Conservation (phyloP, 139 green algal species). For the Chlorella sp. region DNA sequence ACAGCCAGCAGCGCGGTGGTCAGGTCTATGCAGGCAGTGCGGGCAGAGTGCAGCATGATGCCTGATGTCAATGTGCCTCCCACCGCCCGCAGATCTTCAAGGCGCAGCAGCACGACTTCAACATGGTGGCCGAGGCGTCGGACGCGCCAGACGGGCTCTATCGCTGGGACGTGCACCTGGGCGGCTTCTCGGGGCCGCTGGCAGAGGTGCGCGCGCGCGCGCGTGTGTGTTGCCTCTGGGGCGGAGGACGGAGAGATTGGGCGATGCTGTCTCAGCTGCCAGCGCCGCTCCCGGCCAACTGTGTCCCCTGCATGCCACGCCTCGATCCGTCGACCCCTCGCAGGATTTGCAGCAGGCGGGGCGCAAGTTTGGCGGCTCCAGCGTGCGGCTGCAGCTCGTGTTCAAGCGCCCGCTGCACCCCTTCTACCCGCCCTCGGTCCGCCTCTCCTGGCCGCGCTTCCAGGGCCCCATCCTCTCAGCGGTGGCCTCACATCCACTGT, state of each 20-base stretch:
- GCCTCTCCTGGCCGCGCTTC: conserved; percentile 66
- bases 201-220: conserved; percentile 39
- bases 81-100: no score
- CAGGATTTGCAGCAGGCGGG: conserved; percentile 67
- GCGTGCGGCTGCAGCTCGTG: conserved; percentile 65
- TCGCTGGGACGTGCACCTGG: conserved; percentile 68
- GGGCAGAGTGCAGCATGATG: no score
- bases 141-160: conserved; percentile 60
- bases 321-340: neutral
- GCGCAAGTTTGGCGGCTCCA: conserved; percentile 44
- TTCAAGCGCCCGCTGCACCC: conserved; percentile 88
- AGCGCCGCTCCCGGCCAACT: neutral
- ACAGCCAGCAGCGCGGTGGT: no score
- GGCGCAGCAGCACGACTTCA: conserved; percentile 35
- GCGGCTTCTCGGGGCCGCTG: conserved; percentile 49
- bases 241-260: neutral
- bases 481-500: conserved; percentile 67
- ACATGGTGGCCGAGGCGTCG: conserved; percentile 19
- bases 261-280: neutral
- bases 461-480: conserved; percentile 48
- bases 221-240: neutral
- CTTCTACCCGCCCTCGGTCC: conserved; percentile 79
- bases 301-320: neutral
- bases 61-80: no score
- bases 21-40: no score